phyloP scores from a whole-genome alignment of 78 protist genomes.

The Cavenderia fasciculata region DNA sequence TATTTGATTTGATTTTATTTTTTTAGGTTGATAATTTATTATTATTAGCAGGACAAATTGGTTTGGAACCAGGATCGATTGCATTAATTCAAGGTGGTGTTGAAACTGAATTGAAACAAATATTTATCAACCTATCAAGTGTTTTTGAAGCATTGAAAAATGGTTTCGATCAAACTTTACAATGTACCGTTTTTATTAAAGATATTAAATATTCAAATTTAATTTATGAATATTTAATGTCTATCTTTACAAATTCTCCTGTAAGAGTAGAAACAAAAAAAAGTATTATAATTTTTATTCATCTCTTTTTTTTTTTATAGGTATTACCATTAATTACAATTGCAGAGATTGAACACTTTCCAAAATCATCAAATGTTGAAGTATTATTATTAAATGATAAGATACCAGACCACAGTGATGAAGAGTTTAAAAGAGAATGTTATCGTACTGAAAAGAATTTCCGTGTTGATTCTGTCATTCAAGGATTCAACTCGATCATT shows the following conservation, averaged over 20 bases:
- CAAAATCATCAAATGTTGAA: conserved; percentile 49
- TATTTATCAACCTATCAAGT: conserved; percentile 5
- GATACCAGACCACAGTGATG: not conserved
- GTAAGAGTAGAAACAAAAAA: not conserved
- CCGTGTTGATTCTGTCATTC: not conserved
- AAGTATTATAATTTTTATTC: not conserved
- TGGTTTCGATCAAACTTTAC: not conserved
- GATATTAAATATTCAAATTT: not conserved
- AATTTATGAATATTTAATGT: not conserved
- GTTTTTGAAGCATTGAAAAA: not conserved
- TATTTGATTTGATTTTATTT: not conserved
- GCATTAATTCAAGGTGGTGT: not conserved
- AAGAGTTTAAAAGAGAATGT: not conserved
- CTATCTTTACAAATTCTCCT: not conserved
- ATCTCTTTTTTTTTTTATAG: not conserved
- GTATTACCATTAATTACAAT: not conserved
- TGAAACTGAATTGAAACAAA: conserved; percentile 27
- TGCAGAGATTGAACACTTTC: conserved; percentile 9
- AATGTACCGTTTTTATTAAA: conserved; percentile 10
- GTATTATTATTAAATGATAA: conserved; percentile 5
- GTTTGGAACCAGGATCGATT: conserved; percentile 67
- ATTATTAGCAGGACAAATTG: conserved; percentile 86
- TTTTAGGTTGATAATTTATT: not conserved
- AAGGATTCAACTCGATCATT: not conserved
- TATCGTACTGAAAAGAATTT: not conserved